Evolutionary conservation across 768 basidiomycete species (phyloP).

Genomic region (Filobasidium wieringae): DNA sequence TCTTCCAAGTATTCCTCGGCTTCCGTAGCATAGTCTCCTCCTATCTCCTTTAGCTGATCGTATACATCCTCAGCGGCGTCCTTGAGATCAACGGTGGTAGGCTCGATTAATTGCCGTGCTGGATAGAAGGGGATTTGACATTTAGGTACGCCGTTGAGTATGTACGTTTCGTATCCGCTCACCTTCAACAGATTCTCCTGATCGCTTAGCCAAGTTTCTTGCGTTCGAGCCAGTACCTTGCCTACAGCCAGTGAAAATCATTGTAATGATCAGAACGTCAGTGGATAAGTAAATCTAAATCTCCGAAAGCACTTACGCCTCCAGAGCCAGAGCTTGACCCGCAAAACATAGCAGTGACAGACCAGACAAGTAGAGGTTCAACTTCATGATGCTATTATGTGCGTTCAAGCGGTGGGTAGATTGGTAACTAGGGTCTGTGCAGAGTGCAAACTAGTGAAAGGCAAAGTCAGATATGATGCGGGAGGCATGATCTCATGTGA

Average conservation of each 20-base stretch:
- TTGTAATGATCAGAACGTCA: too few relatives aligned
- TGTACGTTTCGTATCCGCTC: background rate
- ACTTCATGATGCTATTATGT: background rate
- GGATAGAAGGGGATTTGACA: background rate
- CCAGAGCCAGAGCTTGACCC: background rate
- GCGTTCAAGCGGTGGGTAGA: too few relatives aligned
- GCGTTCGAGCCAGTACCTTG: background rate
- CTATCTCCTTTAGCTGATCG: background rate
- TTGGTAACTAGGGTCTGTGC: too few relatives aligned
- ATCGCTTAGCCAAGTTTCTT: background rate
- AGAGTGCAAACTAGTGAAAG: too few relatives aligned
- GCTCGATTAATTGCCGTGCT: background rate
- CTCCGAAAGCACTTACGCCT: background rate
- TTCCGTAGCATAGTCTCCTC: background rate
- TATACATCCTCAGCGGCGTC: background rate
- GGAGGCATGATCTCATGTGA: too few relatives aligned
- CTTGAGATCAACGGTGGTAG: background rate
- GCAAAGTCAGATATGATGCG: too few relatives aligned
- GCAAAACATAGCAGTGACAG: background rate
- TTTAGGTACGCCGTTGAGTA: background rate
- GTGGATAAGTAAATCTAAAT: too few relatives aligned
- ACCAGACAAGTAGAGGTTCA: background rate
- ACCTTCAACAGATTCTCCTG: background rate
- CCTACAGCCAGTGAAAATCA: too few relatives aligned
- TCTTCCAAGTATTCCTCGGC: constrained; percentile 4